Percentiles rank a stretch among this genome's conserved stretches.
Evolutionary conservation across 768 basidiomycete species (phyloP).

Genomic region (Podaxis sp.): DNA sequence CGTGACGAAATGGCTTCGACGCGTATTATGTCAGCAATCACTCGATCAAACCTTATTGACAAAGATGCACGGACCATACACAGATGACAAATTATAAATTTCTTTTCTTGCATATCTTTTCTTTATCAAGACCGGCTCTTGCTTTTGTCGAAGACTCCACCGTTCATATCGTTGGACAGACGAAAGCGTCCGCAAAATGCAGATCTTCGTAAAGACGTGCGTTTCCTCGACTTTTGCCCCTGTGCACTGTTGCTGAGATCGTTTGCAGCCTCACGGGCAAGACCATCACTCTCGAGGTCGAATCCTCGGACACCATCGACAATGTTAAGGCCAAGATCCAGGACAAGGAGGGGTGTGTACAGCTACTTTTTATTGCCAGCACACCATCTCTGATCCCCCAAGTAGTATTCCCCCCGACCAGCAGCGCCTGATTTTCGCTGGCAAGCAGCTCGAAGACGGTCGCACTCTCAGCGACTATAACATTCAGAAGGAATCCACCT

Average conservation of each 20-base stretch:
- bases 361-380: neutral
- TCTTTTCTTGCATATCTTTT: constrained; percentile 19
- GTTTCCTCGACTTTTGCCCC: constrained; percentile 27
- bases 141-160: constrained; percentile 94
- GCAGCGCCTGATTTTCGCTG: constrained; percentile 98
- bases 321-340: constrained; percentile 98
- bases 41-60: constrained; percentile 31
- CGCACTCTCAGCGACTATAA: constrained; percentile 95
- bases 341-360: constrained; percentile 88
- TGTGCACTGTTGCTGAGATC: constrained; percentile 5
- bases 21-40: constrained; percentile 17
- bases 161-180: constrained; percentile 89
- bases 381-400: constrained; percentile 10
- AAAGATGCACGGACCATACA: constrained; percentile 42
- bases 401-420: constrained; percentile 87
- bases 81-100: constrained; percentile 36
- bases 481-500: constrained; percentile 99
- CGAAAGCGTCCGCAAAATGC: constrained; percentile 81
- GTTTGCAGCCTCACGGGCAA: constrained; percentile 88
- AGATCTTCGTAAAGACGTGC: constrained; percentile 98
- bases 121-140: constrained; percentile 43
- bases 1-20: constrained; percentile 20
- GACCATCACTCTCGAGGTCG: constrained; percentile 98
- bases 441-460: constrained; percentile 99
- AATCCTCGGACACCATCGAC: constrained; percentile 96